Conservation (phyloP, 2,329 filamentous ascomycete species). For the Aurifilum marmelostoma region DNA sequence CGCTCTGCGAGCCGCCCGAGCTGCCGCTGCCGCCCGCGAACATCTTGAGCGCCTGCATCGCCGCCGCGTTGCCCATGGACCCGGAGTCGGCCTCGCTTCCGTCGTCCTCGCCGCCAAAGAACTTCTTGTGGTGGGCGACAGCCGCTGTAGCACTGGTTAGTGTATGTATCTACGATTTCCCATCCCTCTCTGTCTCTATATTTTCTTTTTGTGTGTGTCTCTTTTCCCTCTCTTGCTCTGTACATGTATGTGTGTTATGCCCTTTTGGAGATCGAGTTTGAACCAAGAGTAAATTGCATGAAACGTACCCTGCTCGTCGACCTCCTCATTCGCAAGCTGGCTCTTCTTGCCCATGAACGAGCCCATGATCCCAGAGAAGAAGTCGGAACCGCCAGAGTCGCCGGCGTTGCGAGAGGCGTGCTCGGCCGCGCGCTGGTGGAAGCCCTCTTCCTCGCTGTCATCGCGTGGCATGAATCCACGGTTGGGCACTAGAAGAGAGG, state of each 20-base stretch:
- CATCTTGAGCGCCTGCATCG: slow-evolving; percentile 80
- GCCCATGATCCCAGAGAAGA: slow-evolving; percentile 55
- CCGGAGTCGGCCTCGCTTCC: slow-evolving; percentile 51
- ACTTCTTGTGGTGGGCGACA: slow-evolving; percentile 74
- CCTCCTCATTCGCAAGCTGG: slow-evolving; percentile 48
- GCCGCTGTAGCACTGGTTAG: slow-evolving; percentile 54
- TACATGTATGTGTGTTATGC: not conserved
- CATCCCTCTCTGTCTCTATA: no score
- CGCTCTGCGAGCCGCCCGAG: slow-evolving; percentile 61
- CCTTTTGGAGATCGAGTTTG: not conserved
- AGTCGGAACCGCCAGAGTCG: slow-evolving; percentile 48
- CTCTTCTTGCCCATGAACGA: slow-evolving; percentile 54
- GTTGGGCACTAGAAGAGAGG: slow-evolving; percentile 13
- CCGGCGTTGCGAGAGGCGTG: slow-evolving; percentile 53
- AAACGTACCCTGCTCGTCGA: slow-evolving; percentile 54
- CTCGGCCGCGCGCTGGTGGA: slow-evolving; percentile 43
- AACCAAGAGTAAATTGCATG: not conserved
- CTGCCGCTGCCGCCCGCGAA: slow-evolving; percentile 61
- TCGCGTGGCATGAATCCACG: slow-evolving; percentile 41
- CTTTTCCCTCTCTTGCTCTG: not conserved
- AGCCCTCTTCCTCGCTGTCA: slow-evolving; percentile 51
- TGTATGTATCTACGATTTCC: no score
- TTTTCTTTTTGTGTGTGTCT: not conserved
- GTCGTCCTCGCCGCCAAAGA: slow-evolving; percentile 63
- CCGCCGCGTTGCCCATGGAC: slow-evolving; percentile 72